Evolutionary conservation across 1,284 basidiomycete species (phyloP).

Genomic region (Lentinula novae-zelandiae): DNA sequence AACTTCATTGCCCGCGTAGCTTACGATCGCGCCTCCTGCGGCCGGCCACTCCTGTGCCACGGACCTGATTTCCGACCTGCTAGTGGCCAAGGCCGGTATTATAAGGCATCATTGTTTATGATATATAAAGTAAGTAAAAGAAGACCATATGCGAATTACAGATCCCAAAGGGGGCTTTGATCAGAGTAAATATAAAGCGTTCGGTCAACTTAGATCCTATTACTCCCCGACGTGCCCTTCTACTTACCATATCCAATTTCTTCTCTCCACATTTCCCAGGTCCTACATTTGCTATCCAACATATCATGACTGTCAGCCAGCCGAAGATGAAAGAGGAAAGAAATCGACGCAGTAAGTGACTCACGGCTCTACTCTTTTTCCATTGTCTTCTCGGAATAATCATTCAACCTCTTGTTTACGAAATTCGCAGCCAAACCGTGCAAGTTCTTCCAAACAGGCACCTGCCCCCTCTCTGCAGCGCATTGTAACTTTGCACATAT

Average conservation of each 20-base stretch:
- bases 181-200: neutral
- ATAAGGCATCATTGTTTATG: constrained; percentile 6
- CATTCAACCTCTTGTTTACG: neutral
- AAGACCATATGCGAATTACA: constrained; percentile 3
- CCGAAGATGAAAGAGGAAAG: neutral
- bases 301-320: constrained; percentile 1
- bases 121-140: constrained; percentile 4
- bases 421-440: constrained; percentile 7
- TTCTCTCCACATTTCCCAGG: neutral
- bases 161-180: constrained; percentile 1
- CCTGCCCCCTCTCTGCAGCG: constrained; percentile 6
- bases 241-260: neutral
- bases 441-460: constrained; percentile 9
- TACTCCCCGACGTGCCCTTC: constrained; percentile 1
- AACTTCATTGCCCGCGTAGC: neutral
- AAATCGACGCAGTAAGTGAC: constrained; percentile 8
- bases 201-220: neutral
- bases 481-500: constrained; percentile 10
- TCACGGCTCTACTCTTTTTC: neutral
- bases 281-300: neutral
- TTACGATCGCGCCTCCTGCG: neutral
- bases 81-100: neutral
- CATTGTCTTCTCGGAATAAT: neutral
- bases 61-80: neutral
- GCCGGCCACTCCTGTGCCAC: neutral